Evolutionary conservation across 2,329 filamentous ascomycete genomes (phyloP).

Genomic region (Diaporthe longicolla): DNA sequence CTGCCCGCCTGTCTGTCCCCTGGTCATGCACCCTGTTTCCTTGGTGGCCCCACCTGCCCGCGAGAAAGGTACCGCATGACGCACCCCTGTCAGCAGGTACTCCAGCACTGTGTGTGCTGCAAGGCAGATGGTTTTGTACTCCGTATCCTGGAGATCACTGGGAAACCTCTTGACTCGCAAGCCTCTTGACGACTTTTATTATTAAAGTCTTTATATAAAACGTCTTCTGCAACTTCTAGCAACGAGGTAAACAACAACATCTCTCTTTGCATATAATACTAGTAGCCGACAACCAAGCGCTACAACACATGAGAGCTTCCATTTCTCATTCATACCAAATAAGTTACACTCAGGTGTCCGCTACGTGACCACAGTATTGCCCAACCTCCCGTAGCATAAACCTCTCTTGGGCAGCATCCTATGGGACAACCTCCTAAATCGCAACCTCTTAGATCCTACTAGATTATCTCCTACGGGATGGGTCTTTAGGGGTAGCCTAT

Average conservation of each 20-base stretch:
- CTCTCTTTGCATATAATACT: neutral
- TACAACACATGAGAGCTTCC: no score
- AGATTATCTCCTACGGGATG: no score
- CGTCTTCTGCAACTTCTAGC: neutral
- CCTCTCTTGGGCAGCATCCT: no score
- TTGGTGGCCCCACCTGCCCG: neutral
- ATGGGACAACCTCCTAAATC: no score
- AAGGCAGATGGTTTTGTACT: neutral
- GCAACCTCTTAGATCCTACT: no score
- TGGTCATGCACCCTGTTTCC: constrained; percentile 1
- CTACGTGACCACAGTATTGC: no score
- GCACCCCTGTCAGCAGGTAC: constrained; percentile 24
- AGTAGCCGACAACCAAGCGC: no score
- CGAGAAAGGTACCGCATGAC: constrained; percentile 19
- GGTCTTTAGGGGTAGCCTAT: no score
- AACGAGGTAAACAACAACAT: neutral
- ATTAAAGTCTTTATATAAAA: neutral
- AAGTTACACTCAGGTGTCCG: no score
- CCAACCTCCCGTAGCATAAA: no score
- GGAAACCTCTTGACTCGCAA: constrained; percentile 5
- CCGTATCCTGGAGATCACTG: constrained; percentile 9
- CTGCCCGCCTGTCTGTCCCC: neutral
- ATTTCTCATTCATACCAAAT: no score
- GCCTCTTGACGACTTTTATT: neutral
- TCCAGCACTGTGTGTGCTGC: neutral